A percentile compares a stretch with the other conserved stretches of the same genome.
phyloP scores from a whole-genome alignment of 2,329 filamentous ascomycete species.

The Dactylonectria estremocensis region DNA sequence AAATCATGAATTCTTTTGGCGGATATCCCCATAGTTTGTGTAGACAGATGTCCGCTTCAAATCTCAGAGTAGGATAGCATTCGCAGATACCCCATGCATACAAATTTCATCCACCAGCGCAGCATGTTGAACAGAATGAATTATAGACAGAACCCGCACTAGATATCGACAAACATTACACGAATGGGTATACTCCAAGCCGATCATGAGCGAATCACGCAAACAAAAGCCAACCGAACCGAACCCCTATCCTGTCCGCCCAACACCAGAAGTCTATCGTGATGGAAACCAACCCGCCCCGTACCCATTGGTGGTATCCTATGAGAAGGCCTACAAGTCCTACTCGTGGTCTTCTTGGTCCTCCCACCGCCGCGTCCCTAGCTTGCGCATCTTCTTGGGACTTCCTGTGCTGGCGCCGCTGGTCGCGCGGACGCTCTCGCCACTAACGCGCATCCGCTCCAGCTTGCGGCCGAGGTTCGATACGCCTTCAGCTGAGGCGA shows the following conservation, averaged over 20 bases:
- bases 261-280: constrained; percentile 38
- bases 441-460: constrained; percentile 66
- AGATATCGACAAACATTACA: constrained; percentile 41
- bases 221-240: constrained; percentile 23
- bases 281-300: neutral
- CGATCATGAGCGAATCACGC: constrained; percentile 13
- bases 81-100: constrained; percentile 2
- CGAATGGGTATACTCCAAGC: constrained; percentile 47
- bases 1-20: neutral
- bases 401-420: constrained; percentile 56
- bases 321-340: constrained; percentile 29
- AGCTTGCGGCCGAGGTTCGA: constrained; percentile 62
- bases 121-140: constrained; percentile 17
- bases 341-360: constrained; percentile 57
- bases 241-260: constrained; percentile 28
- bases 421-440: constrained; percentile 48
- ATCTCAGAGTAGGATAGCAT: neutral
- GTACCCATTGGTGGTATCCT: no score
- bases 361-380: constrained; percentile 66
- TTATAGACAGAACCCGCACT: constrained; percentile 28
- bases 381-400: constrained; percentile 69
- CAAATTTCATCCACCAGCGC: neutral
- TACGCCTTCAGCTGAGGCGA: constrained; percentile 47
- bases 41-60: neutral
- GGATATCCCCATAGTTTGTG: neutral